Evolutionary conservation across 1,284 basidiomycete species (phyloP).

Genomic region (Ceratobasidium sp.): DNA sequence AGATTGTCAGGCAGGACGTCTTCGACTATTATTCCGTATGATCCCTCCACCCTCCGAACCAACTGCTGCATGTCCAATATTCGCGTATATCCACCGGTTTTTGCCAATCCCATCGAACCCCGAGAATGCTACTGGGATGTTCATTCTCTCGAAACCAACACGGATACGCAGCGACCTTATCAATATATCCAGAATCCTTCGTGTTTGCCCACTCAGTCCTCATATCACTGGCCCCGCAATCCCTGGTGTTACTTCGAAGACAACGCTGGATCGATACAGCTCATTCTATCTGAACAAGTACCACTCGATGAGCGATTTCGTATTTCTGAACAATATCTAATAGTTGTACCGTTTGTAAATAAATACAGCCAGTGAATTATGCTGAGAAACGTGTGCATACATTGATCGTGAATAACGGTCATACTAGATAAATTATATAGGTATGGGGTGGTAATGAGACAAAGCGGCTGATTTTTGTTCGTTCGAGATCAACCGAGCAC

Average conservation of each 20-base stretch:
- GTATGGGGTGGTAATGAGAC: too few relatives aligned
- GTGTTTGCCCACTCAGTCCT: conserved; percentile 8
- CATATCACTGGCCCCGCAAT: neutral
- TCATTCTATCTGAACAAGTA: conserved; percentile 13
- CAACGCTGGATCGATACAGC: neutral
- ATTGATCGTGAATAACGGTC: too few relatives aligned
- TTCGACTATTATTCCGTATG: neutral
- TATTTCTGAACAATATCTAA: too few relatives aligned
- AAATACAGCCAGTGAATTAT: too few relatives aligned
- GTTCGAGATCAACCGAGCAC: too few relatives aligned
- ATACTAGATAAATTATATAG: too few relatives aligned
- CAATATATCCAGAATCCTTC: neutral
- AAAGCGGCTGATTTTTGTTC: too few relatives aligned
- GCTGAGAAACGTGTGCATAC: too few relatives aligned
- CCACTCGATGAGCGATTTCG: neutral
- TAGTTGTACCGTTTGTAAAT: too few relatives aligned
- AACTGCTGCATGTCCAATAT: neutral
- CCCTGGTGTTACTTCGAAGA: neutral
- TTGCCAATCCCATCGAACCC: neutral
- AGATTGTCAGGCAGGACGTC: neutral
- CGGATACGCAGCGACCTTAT: neutral
- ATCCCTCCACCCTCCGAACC: neutral
- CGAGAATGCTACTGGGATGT: neutral
- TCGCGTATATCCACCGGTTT: conserved; percentile 2
- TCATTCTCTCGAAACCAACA: conserved; percentile 6